Base-by-base conservation (phyloP, 768 basidiomycete genomes). In the Suillus ampliporus region DNA sequence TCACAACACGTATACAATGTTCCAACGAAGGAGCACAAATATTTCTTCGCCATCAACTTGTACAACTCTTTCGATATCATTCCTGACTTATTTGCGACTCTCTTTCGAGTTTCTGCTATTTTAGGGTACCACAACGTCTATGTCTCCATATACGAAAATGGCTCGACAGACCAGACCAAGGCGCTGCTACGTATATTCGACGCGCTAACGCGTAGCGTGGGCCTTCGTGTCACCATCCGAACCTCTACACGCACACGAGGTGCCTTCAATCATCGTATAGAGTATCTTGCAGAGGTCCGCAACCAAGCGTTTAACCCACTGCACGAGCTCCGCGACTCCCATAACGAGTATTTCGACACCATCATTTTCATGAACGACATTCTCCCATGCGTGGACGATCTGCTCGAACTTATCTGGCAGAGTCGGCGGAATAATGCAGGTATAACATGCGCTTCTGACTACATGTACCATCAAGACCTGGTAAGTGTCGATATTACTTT, bases 351-450 rank as follows among this genome's bases (percentile, higher is more conserved):
- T 69, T 99, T 99, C 68, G 97, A 99, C 79, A 87, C 90, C 41
- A 92, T 99, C 79, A 82, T 99, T 64, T 99, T 99, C 84, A 99
- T 99, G 95, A 99, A 99, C 85, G 97, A 99, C 76, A 90, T 99
- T 77, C 82, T 99, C 11, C 97, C 97, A 23, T 99, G 97, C 77
- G 88, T 97, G 41, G 97, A 99, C 76, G 97, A 99, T 78, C 78
- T 99, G 61, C 88, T 99, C 70, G 97, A 99, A 79, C 88, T 99
- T 72, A 96, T 99, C 73, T 98, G 90, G 91, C 97, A 99, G 77
- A 89, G 86, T 70, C 83, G 97, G 57, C 77, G 80, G 61, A 95
- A 99, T 77, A 99, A 97, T 76, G 97, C 97, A 1, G 97, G 96
- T 17, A 97, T 99, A 75, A 99, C 97, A 11, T 99, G 97, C 69